A percentile compares a stretch with the other conserved stretches of the same genome.
phyloP scores from a whole-genome alignment of 768 basidiomycete species.

The Candolleomyces aberdarensis region DNA sequence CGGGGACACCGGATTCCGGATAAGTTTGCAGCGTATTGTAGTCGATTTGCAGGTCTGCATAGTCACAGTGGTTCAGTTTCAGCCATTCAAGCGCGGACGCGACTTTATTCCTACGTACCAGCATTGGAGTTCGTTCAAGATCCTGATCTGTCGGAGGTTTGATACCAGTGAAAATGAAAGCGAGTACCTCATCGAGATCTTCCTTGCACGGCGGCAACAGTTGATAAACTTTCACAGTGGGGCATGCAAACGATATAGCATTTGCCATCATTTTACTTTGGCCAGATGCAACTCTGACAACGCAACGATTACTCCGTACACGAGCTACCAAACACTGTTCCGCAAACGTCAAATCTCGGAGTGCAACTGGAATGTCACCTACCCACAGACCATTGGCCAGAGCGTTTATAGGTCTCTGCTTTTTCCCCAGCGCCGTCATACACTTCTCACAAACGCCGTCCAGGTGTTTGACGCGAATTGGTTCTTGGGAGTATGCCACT shows the following conservation, averaged over 20 bases:
- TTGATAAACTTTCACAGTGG: conserved; percentile 17
- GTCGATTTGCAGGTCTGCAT: conserved; percentile 20
- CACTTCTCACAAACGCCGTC: too few species aligned
- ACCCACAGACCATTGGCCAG: too few species aligned
- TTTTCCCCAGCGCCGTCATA: too few species aligned
- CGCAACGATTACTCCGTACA: not conserved
- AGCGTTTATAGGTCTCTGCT: too few species aligned
- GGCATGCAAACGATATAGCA: conserved; percentile 22
- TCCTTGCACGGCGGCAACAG: conserved; percentile 15
- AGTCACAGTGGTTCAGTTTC: conserved; percentile 24
- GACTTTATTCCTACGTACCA: conserved; percentile 21
- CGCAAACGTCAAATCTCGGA: not conserved
- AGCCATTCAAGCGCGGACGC: conserved; percentile 22
- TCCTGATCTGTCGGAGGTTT: conserved; percentile 12
- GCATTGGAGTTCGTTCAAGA: conserved; percentile 17
- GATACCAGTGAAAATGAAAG: not conserved
- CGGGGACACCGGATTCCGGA: not conserved
- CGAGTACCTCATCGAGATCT: conserved; percentile 8
- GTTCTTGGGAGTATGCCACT: too few species aligned
- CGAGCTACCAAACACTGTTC: not conserved
- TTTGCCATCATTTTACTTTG: conserved; percentile 20
- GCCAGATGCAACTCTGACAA: not conserved
- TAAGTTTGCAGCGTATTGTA: conserved; percentile 14
- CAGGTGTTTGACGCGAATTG: too few species aligned
- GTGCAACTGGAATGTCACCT: not conserved